These are phyloP conservation scores for Paracoccidioides brasiliensis DNA, from an alignment of 2,329 filamentous ascomycete species.

Conservation along the genomic window DNA sequence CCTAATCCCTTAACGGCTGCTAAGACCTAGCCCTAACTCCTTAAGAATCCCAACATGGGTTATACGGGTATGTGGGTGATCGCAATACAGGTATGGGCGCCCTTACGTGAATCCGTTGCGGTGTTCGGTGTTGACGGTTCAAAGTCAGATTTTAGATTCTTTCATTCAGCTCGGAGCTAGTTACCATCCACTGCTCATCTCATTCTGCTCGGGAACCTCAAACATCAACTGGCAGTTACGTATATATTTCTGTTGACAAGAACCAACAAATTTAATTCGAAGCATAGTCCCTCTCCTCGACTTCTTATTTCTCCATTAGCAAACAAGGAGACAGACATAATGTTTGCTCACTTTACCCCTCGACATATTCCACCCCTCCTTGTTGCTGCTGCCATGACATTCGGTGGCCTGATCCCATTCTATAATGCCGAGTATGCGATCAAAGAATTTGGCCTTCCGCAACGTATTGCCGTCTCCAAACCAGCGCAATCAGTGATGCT, in stretches of 20 bases:
- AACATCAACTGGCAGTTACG: too few species aligned
- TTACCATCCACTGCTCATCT: too few species aligned
- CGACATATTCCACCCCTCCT: slow-evolving; percentile 8
- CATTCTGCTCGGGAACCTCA: too few species aligned
- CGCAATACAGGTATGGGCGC: too few species aligned
- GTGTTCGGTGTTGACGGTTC: too few species aligned
- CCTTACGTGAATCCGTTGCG: too few species aligned
- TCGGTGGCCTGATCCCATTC: slow-evolving; percentile 24
- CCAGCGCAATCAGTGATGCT: slow-evolving; percentile 21
- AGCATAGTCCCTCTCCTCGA: neutral
- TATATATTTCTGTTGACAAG: neutral
- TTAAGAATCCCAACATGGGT: too few species aligned
- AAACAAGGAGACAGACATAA: neutral
- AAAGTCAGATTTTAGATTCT: too few species aligned
- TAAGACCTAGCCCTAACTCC: too few species aligned
- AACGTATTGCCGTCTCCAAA: slow-evolving; percentile 19
- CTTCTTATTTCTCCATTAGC: neutral
- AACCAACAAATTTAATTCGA: neutral
- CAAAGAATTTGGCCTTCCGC: slow-evolving; percentile 22
- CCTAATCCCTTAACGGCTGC: too few species aligned
- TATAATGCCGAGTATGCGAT: slow-evolving; percentile 22
- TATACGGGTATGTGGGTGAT: too few species aligned
- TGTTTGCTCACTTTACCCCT: slow-evolving; percentile 4
- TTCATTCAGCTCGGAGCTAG: too few species aligned
- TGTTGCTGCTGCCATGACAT: slow-evolving; percentile 19